Base-by-base conservation (phyloP, 2,329 filamentous ascomycete species). In the Fonsecaea erecta region DNA sequence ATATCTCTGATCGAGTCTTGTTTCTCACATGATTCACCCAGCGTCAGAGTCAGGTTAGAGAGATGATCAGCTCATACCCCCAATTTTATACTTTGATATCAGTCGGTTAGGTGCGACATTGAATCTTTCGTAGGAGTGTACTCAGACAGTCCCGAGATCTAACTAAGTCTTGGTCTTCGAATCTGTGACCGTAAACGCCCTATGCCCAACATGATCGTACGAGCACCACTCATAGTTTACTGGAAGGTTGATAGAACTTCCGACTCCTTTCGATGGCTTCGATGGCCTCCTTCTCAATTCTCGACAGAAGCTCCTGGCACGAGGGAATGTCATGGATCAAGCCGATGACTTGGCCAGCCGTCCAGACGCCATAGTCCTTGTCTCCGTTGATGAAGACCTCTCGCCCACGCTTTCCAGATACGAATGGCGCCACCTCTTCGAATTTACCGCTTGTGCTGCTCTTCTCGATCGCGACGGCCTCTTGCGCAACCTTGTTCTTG, bases 321-420 rank as follows among this genome's bases (percentile, higher is more conserved):
- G 71, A 69, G 8, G 71, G 71, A 37, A 73, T 65, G 73, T 95
- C 91, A 72, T 94, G 87, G 68, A 95, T 95, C 62, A 95, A 77
- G 5, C 91, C 91, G 70, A 99, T 97, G 71, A 98, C 94, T 77
- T 97, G 94, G 11, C 95, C 95, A 8, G 94, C 93, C 21, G 95
- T 98, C 95, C 95, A 99, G 43, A 97, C 93, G 61, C 95, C 95
- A 76, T 87, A 92, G 74, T 99, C 90, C 60, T 91, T 86, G 75
- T 99, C 95, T 18, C 95, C 95, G 67, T 93, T 96, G 70, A 93
- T 75, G 78, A 97, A 98, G 5, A 98, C 95, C 82, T 97, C 86
- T 67, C 91, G 86, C 34, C 95, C 95, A 69, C 95, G 85, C 85
- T 96, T 91, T 4, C 95, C 95, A 75, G 91, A 96, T 34, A 99